Conservation (phyloP, 2,329 filamentous ascomycete genomes). For the Pestalotiopsis sp. region DNA sequence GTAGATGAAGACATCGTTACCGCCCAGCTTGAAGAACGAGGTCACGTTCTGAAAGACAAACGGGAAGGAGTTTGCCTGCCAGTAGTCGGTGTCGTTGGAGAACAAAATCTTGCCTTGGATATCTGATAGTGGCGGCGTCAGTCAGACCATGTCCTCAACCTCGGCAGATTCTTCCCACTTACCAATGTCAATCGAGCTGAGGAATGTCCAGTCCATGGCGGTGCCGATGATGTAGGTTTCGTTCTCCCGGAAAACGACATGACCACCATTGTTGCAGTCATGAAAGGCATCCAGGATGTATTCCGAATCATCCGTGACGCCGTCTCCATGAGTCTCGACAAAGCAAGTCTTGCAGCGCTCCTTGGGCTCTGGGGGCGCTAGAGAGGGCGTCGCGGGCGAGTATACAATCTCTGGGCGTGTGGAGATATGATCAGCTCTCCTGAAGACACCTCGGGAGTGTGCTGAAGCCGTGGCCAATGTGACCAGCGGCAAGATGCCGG, state of each 20-base stretch:
- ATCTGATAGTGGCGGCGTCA: slow-evolving; percentile 4
- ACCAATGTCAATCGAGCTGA: slow-evolving; percentile 60
- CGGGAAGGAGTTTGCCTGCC: slow-evolving; percentile 65
- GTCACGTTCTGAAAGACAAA: slow-evolving; percentile 68
- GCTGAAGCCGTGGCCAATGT: background rate
- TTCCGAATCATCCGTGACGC: slow-evolving; percentile 12
- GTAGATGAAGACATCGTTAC: slow-evolving; percentile 68
- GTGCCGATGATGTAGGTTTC: slow-evolving; percentile 63
- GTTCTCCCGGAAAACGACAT: slow-evolving; percentile 57
- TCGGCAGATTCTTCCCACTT: slow-evolving; percentile 36
- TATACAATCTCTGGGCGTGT: slow-evolving; percentile 12
- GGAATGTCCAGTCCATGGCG: slow-evolving; percentile 64
- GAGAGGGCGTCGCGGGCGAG: slow-evolving; percentile 8
- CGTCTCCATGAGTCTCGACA: slow-evolving; percentile 12
- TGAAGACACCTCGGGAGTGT: background rate
- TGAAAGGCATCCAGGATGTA: slow-evolving; percentile 12
- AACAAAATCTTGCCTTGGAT: slow-evolving; percentile 50
- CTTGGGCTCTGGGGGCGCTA: slow-evolving; percentile 3
- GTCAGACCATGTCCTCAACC: background rate
- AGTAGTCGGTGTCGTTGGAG: slow-evolving; percentile 68
- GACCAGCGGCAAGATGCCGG: background rate
- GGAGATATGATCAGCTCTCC: slow-evolving; percentile 11
- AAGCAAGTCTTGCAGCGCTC: slow-evolving; percentile 15
- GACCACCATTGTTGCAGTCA: slow-evolving; percentile 56
- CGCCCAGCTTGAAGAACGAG: slow-evolving; percentile 69